A percentile compares a stretch with the other conserved stretches of the same genome.
Evolutionary conservation across 2,329 filamentous ascomycete species (phyloP).

Genomic region (Penicillium palitans): DNA sequence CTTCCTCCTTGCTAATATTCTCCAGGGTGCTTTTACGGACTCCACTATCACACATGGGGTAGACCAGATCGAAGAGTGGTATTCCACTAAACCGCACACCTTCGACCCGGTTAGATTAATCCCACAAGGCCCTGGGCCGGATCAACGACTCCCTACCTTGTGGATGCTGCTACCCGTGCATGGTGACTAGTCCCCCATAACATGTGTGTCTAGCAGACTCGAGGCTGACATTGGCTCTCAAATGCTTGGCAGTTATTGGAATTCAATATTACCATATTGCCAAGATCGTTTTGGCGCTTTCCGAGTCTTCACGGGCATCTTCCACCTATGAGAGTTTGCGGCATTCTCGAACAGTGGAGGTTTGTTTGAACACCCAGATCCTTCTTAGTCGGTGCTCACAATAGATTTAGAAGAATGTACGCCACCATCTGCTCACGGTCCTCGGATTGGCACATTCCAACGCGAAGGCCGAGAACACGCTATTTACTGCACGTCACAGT

Average conservation of each 20-base stretch:
- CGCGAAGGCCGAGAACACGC: slow-evolving; percentile 27
- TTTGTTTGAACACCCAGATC: slow-evolving; percentile 1
- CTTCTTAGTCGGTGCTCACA: background rate
- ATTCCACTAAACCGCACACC: slow-evolving; percentile 22
- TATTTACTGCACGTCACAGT: slow-evolving; percentile 31
- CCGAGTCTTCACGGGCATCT: slow-evolving; percentile 11
- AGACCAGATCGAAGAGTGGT: slow-evolving; percentile 23
- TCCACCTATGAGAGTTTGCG: slow-evolving; percentile 24
- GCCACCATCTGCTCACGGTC: slow-evolving; percentile 25
- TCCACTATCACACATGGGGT: too few relatives aligned
- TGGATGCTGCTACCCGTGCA: slow-evolving; percentile 38
- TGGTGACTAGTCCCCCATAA: slow-evolving; percentile 14
- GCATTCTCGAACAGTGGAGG: slow-evolving; percentile 26
- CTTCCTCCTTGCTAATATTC: slow-evolving; percentile 37
- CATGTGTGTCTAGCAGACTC: background rate
- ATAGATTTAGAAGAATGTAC: slow-evolving; percentile 22
- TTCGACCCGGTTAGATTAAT: slow-evolving; percentile 31
- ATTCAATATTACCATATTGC: slow-evolving; percentile 40
- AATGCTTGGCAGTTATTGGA: slow-evolving; percentile 30
- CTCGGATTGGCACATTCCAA: slow-evolving; percentile 31
- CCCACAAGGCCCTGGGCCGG: slow-evolving; percentile 19
- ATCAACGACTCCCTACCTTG: slow-evolving; percentile 31
- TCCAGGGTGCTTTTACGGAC: slow-evolving; percentile 11
- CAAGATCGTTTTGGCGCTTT: slow-evolving; percentile 31
- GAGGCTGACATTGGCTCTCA: background rate